Base-by-base conservation (phyloP, 768 basidiomycete genomes). In the Mycena vitilis region DNA sequence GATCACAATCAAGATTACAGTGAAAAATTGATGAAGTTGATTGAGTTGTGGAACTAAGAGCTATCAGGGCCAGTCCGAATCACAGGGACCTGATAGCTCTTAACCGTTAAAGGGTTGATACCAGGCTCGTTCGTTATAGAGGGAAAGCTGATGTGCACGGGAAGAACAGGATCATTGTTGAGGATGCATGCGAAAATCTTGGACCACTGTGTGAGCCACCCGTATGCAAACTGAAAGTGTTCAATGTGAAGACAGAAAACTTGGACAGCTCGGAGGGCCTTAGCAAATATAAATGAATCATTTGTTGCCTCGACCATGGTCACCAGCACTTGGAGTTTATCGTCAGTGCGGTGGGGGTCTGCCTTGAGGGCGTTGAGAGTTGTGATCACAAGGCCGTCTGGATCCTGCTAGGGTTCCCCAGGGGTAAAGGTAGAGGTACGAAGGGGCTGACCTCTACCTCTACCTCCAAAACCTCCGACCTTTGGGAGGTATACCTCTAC, bases 221-320 rank as follows among this genome's bases (percentile, higher is more conserved):
- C 40, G 40, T 40, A 40, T 40, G 75, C 66, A 22, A 23, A 64
- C 52, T 78, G 76, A 58, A 78, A 78, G 3, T 69, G 70, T 23
- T 78, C 77, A 56, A 69, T 65, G 22, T 37, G 8, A 8, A 59
- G 47, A 0, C 47, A 23, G 4, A 76, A 53, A 6, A 52, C 15
- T 1, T 20, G n/a, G 6, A 73, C 49, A n/a, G 69, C 36, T 1
- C 13, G 57, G 20, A 30, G 30, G 30, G 30, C 2, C 30, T 30
- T 30, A 30, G 60, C 49, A 15, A 62, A 59, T 2, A 65, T 23
- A 40, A 47, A 52, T 2, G 48, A 52, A 30, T 59, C 64, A 25
- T 65, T 57, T 0, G 57, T 65, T 1, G 64, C 64, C 15, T 65
- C 64, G n/a, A 37, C 49, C 64, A 65, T 65, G 16, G 16, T 16